Conservation (phyloP, 2,329 filamentous ascomycete species). For the Grosmannia serpens region DNA sequence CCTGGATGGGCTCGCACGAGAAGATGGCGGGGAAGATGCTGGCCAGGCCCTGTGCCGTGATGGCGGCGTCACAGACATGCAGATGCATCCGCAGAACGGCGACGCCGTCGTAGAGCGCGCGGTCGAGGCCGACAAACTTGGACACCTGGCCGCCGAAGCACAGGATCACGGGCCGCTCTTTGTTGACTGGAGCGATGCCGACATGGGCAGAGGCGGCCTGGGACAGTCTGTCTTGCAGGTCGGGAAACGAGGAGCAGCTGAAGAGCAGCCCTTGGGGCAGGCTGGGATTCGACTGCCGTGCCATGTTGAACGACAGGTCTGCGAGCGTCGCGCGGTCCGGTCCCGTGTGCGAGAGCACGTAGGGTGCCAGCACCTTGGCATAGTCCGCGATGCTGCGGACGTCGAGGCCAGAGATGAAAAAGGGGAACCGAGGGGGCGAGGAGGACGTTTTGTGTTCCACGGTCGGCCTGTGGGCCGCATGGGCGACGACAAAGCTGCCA, state of each 20-base stretch:
- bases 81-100: constrained; percentile 16
- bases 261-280: constrained; percentile 16
- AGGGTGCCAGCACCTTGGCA: background rate
- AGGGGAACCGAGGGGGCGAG: background rate
- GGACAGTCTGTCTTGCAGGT: background rate
- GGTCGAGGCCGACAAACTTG: constrained; percentile 19
- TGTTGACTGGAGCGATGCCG: constrained; percentile 6
- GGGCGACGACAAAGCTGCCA: constrained; percentile 14
- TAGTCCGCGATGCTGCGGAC: background rate
- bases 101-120: constrained; percentile 17
- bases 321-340: constrained; percentile 12
- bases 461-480: background rate
- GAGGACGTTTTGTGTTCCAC: background rate
- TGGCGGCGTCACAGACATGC: constrained; percentile 11
- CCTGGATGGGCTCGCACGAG: constrained; percentile 11
- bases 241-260: constrained; percentile 12
- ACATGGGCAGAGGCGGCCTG: background rate
- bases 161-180: constrained; percentile 19
- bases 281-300: constrained; percentile 18
- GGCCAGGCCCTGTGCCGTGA: constrained; percentile 9
- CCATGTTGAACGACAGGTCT: constrained; percentile 22
- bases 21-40: constrained; percentile 24
- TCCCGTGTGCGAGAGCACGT: background rate
- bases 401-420: constrained; percentile 5
- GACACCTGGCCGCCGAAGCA: constrained; percentile 24